Conservation (phyloP, 73 alveolate species). For the Paramecium pentaurelia region DNA sequence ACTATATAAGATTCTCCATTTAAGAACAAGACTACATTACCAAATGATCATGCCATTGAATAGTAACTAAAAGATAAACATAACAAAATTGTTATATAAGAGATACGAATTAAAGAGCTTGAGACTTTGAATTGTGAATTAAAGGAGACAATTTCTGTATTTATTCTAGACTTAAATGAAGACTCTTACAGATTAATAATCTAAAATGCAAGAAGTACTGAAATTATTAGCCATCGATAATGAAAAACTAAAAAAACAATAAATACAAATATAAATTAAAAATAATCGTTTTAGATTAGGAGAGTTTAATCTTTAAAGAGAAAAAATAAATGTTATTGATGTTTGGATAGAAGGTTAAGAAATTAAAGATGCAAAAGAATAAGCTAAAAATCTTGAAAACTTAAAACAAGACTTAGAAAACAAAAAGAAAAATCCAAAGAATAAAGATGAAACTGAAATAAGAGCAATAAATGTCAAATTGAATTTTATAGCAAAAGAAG, state of each 20-base stretch:
- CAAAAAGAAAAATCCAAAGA: neutral
- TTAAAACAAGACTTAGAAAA: neutral
- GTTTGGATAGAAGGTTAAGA: constrained; percentile 39
- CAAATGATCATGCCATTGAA: neutral
- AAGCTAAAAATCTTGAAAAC: neutral
- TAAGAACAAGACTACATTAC: neutral
- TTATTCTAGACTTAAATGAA: neutral
- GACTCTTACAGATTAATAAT: neutral
- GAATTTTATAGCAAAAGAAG: constrained; percentile 78
- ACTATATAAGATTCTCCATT: constrained; percentile 16
- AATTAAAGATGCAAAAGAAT: neutral
- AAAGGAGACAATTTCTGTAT: constrained; percentile 13
- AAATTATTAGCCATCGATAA: constrained; percentile 23
- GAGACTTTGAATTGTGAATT: neutral
- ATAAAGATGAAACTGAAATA: neutral
- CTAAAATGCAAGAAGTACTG: neutral
- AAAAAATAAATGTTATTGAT: neutral
- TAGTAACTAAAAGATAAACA: neutral
- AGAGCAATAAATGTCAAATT: neutral
- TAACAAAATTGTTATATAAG: neutral
- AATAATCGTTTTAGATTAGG: neutral
- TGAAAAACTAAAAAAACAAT: neutral
- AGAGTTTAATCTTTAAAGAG: neutral
- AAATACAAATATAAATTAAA: neutral
- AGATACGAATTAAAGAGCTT: neutral